These are phyloP conservation scores for Trypanosomatidae sp. DNA, from an alignment of 208 protist genomes.

Conservation along the genomic window DNA sequence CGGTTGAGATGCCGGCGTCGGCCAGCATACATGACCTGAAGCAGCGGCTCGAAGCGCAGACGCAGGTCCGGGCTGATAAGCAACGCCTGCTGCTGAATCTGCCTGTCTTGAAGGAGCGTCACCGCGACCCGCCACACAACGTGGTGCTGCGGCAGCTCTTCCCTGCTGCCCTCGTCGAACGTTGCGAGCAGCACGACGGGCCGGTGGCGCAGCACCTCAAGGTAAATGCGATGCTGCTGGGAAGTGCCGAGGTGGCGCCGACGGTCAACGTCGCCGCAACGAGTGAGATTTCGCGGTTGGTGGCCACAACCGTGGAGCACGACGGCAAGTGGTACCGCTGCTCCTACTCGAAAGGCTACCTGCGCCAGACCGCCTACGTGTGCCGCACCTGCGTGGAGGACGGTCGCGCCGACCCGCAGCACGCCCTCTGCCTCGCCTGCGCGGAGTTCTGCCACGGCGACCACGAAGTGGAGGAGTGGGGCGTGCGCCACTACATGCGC, in stretches of 20 bases:
- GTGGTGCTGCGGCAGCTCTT: constrained; percentile 41
- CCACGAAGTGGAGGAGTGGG: constrained; percentile 87
- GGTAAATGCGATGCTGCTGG: constrained; percentile 70
- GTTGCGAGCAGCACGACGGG: constrained; percentile 25
- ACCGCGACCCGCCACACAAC: constrained; percentile 33
- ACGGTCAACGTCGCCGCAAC: constrained; percentile 53
- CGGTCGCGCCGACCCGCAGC: constrained; percentile 54
- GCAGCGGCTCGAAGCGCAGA: constrained; percentile 34
- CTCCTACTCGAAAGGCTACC: constrained; percentile 74
- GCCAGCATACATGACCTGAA: constrained; percentile 59
- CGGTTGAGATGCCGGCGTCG: constrained; percentile 31
- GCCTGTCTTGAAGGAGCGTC: constrained; percentile 51
- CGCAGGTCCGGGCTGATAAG: constrained; percentile 39
- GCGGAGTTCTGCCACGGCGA: constrained; percentile 76
- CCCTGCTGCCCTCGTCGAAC: constrained; percentile 14
- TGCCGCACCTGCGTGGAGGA: constrained; percentile 77
- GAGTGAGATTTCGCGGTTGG: constrained; percentile 66
- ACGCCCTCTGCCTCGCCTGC: constrained; percentile 79
- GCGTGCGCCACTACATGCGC: constrained; percentile 81
- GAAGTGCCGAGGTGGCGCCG: constrained; percentile 35
- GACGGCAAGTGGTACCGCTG: constrained; percentile 73
- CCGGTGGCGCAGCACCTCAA: constrained; percentile 34
- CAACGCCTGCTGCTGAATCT: constrained; percentile 73
- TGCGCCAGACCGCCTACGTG: constrained; percentile 74
- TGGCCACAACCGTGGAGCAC: constrained; percentile 66